A percentile compares a stretch with the other conserved stretches of the same genome.
phyloP scores from a whole-genome alignment of 2,329 filamentous ascomycete species.

The Grosmannia clavigera region DNA sequence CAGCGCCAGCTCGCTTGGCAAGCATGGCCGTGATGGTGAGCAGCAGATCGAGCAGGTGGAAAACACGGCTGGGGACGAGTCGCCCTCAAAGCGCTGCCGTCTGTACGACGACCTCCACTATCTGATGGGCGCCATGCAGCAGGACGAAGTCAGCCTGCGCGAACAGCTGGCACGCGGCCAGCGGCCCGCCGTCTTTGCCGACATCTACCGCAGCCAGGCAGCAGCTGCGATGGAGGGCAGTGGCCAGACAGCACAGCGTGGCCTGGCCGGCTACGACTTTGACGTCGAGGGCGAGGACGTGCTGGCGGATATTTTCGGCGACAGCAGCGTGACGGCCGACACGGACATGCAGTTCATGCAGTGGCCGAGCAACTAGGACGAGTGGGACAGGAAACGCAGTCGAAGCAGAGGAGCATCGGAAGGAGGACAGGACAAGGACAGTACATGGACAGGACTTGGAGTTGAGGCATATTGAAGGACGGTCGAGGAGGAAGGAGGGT shows the following conservation, averaged over 20 bases:
- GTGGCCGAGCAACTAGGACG: not conserved
- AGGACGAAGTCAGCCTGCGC: not conserved
- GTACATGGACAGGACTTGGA: not conserved
- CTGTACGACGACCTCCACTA: not conserved
- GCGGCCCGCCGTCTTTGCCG: not conserved
- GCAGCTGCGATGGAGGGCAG: not conserved
- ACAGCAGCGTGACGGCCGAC: not conserved
- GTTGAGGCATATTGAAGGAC: no score
- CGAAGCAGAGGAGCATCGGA: not conserved
- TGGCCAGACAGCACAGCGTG: not conserved
- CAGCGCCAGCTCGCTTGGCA: not conserved
- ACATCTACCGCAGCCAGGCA: constrained; percentile 2
- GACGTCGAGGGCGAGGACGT: not conserved
- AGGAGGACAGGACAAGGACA: no score
- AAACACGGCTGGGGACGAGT: not conserved
- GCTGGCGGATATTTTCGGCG: not conserved
- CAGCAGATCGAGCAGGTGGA: not conserved
- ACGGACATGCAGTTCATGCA: not conserved
- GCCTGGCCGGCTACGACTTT: not conserved
- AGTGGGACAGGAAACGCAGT: not conserved
- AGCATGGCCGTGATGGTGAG: not conserved
- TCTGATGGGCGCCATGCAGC: not conserved
- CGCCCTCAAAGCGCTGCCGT: not conserved
- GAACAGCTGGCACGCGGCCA: constrained; percentile 1
- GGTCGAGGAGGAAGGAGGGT: not conserved